These are phyloP conservation scores for Helicostylum pulchrum DNA, from an alignment of 192 early-diverging fungal genomes.

Conservation along the genomic window DNA sequence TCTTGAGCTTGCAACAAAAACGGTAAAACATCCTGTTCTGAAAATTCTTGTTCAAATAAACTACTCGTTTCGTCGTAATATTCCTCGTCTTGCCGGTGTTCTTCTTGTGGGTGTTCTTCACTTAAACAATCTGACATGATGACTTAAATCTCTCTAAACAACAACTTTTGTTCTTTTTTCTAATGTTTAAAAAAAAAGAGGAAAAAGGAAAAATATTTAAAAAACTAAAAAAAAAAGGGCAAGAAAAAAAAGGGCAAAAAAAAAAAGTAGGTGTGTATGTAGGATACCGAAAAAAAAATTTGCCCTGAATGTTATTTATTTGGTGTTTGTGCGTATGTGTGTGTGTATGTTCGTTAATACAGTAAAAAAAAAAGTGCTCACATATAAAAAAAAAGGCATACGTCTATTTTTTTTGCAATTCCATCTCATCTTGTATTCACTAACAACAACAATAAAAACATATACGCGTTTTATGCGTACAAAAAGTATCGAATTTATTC, in stretches of 20 bases:
- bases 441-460: too few species aligned
- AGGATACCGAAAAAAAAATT: background rate
- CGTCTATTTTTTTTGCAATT: too few species aligned
- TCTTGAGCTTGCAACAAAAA: constrained; percentile 46
- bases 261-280: background rate
- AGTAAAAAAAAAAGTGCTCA: too few species aligned
- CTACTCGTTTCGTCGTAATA: background rate
- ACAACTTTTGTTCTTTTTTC: background rate
- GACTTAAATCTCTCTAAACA: background rate
- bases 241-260: background rate
- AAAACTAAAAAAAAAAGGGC: background rate
- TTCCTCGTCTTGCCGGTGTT: background rate
- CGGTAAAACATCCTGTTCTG: constrained; percentile 40
- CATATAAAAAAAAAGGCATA: too few species aligned
- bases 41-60: constrained; percentile 14
- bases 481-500: too few species aligned
- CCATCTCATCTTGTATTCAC: too few species aligned
- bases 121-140: too few species aligned
- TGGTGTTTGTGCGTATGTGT: too few species aligned
- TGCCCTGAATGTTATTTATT: too few species aligned
- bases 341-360: too few species aligned
- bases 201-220: background rate
- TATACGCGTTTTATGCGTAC: too few species aligned
- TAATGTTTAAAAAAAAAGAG: background rate
- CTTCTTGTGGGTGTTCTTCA: background rate